Evolutionary conservation across 306 rosid genomes (phyloP).

Genomic region (Lagenaria siceraria): DNA sequence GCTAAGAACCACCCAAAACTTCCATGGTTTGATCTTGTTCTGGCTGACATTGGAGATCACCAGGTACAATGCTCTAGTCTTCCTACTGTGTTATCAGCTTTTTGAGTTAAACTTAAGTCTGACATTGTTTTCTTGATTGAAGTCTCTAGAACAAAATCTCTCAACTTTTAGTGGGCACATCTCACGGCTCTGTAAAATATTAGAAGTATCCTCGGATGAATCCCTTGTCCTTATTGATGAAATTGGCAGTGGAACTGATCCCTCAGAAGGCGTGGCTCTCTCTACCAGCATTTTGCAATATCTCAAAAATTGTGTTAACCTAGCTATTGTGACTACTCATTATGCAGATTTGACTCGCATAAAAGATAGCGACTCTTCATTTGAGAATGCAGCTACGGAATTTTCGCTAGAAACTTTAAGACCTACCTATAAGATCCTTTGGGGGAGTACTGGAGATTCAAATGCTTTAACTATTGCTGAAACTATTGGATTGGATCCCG

Average conservation of each 20-base stretch:
- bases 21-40: constrained; percentile 92
- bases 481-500: constrained; percentile 60
- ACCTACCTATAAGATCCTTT: constrained; percentile 76
- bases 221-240: constrained; percentile 91
- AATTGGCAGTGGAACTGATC: constrained; percentile 96
- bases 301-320: constrained; percentile 53
- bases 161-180: constrained; percentile 97
- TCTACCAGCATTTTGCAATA: constrained; percentile 77
- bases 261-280: constrained; percentile 98
- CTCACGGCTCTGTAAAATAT: constrained; percentile 50
- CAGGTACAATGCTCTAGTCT: constrained; percentile 50
- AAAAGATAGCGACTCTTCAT: constrained; percentile 54
- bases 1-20: constrained; percentile 66
- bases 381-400: constrained; percentile 93
- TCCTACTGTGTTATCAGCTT: constrained; percentile 17
- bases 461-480: constrained; percentile 83
- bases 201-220: constrained; percentile 57
- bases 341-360: constrained; percentile 71
- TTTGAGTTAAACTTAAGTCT: constrained; percentile 30
- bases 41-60: constrained; percentile 90
- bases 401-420: constrained; percentile 59
- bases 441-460: constrained; percentile 89
- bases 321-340: constrained; percentile 92
- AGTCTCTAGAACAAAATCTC: constrained; percentile 96
- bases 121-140: constrained; percentile 31